Base-by-base conservation (phyloP, 768 basidiomycete species). In the Stropharia rugosoannulata region DNA sequence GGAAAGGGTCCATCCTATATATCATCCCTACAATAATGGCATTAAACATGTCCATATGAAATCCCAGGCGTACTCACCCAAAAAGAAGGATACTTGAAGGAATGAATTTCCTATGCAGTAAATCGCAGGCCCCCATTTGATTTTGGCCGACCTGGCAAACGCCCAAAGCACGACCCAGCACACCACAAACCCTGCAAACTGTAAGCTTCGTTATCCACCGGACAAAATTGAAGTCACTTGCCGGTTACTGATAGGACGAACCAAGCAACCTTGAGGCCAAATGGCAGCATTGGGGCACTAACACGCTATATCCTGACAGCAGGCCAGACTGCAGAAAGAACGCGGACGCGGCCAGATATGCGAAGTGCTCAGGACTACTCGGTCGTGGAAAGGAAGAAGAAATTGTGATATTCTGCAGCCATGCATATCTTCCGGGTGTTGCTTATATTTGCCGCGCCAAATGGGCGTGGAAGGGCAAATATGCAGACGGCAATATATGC, bases 1-100 rank as follows among this genome's bases (percentile, higher is more conserved):
- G 63, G 47, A 70, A 72, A 0, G 86, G 83, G 59, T 84, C 73
- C 86, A 89, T 87, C 49, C 70, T 66, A 76, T 82, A 87, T 12
- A 84, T 74, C 69, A 88, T 78, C 10, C 86, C 87, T 87, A 18
- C 38, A 41, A 19, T 16, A 29, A 22, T 46, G 52, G n/a, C 49
- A 39, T 49, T 15, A 19, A 40, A 19, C 51, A 42, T 25, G 44
- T 10, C 22, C 13, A 8, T 4, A 38, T 22, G 11, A 15, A 27
- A 53, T n/a, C 39, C 36, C n/a, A 54, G 12, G 27, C n/a, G 37
- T 37, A 44, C 78, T 49, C 52, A 85, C 87, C 85, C 2, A 89
- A 65, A 62, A 82, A 85, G 62, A 88, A 86, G 8, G 77, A 70
- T 2, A 75, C 78, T 57, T 89, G 79, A 56, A 85, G 62, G 6